Evolutionary conservation across 805 yeast species (phyloP).

Genomic region (Hanseniaspora hatyaiensis): DNA sequence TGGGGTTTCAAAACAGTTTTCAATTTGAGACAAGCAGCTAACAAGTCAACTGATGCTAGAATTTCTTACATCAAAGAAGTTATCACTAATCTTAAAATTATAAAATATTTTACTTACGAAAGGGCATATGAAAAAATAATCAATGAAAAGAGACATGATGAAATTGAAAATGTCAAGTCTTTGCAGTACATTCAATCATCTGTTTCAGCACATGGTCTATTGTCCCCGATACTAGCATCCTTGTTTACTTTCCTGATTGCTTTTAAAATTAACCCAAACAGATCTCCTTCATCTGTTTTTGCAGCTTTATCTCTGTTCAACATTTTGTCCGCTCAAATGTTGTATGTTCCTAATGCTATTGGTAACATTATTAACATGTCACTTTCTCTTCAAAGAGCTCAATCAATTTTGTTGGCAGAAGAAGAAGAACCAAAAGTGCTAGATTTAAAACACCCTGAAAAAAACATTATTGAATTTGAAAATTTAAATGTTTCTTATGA

Average conservation of each 20-base stretch:
- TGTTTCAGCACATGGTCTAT: conserved; percentile 52
- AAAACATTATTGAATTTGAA: conserved; percentile 37
- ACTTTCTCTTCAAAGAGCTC: conserved; percentile 49
- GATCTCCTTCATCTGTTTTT: conserved; percentile 52
- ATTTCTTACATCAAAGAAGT: conserved; percentile 69
- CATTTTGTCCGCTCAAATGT: conserved; percentile 47
- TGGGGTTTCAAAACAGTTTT: conserved; percentile 42
- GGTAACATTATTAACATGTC: conserved; percentile 58
- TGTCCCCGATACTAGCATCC: conserved; percentile 61
- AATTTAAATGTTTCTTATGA: conserved; percentile 31
- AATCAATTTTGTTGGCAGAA: conserved; percentile 40
- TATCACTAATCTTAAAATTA: conserved; percentile 62
- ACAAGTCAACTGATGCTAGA: conserved; percentile 60
- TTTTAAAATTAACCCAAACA: conserved; percentile 33
- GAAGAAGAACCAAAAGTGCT: conserved; percentile 23
- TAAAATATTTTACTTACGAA: conserved; percentile 90
- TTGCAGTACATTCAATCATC: conserved; percentile 42
- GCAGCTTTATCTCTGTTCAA: conserved; percentile 60
- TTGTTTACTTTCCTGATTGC: conserved; percentile 44
- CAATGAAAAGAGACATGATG: conserved; percentile 44
- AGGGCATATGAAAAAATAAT: conserved; percentile 54
- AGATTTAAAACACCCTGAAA: conserved; percentile 18
- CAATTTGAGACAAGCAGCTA: conserved; percentile 44
- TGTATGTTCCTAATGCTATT: conserved; percentile 60
- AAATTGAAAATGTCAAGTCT: conserved; percentile 47